Percentiles rank a stretch among this genome's conserved stretches.
phyloP scores from a whole-genome alignment of 108 stramenopile species.

The Nannochloropsis salina region DNA sequence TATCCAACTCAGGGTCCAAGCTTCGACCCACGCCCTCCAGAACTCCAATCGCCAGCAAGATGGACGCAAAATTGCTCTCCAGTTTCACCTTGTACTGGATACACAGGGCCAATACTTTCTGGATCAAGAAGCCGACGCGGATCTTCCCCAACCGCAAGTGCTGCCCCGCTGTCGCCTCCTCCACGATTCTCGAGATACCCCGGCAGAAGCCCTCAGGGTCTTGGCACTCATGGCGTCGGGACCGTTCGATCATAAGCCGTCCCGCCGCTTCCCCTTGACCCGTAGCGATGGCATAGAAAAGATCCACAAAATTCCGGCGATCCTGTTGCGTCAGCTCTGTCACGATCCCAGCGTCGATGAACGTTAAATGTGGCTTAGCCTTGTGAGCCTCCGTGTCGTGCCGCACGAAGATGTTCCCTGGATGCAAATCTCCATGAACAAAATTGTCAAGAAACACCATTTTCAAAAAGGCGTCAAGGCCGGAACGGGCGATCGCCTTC shows the following conservation, averaged over 20 bases:
- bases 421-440: conserved; percentile 53
- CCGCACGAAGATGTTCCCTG: conserved; percentile 48
- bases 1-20: conserved; percentile 52
- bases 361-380: conserved; percentile 21
- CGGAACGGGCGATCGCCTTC: conserved; percentile 20
- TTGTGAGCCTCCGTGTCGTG: conserved; percentile 18
- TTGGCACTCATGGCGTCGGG: conserved; percentile 23
- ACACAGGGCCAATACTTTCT: conserved; percentile 35
- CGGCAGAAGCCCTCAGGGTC: conserved; percentile 42
- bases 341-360: conserved; percentile 49
- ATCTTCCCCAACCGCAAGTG: conserved; percentile 46
- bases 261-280: conserved; percentile 47
- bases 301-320: conserved; percentile 44
- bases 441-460: conserved; percentile 47
- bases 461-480: conserved; percentile 17
- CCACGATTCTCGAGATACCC: conserved; percentile 44
- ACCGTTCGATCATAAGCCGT: conserved; percentile 52
- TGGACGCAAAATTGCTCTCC: conserved; percentile 45
- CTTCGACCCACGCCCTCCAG: conserved; percentile 52
- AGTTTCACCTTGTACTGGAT: conserved; percentile 47
- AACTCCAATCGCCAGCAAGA: conserved; percentile 49
- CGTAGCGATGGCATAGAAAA: conserved; percentile 43
- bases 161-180: conserved; percentile 30
- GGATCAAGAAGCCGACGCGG: conserved; percentile 43
- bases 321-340: conserved; percentile 42